Evolutionary conservation across 129 eudicot genomes (phyloP), one percentile per base, ranked within the genome.

Genomic region (Flaveria ramosissima): DNA sequence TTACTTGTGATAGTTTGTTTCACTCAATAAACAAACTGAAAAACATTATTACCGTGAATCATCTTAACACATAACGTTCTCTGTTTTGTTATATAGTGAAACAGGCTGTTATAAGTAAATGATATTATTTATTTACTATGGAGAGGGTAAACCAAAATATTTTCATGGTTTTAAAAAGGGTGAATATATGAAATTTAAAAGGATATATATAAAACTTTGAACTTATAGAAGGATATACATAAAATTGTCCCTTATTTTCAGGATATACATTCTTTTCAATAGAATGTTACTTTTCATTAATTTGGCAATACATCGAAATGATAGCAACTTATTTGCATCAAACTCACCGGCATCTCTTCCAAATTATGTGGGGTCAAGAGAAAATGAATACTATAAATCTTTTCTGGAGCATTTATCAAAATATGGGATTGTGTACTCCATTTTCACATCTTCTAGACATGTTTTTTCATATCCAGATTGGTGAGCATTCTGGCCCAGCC

Each of bases 401-500:
- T 17, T 55, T 17, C 13, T 51, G 57, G 9, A 51, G 20, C 20
- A 51, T 51, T n/a, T 26, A 9, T 36, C 21, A 51, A 43, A 56
- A 27, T 71, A 8, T 52, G 65, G 52, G 30, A 15, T 51, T 68
- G 56, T 43, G 15, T 43, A 12, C 26, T 42, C 11, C n/a, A 42
- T 45, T 23, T 11, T 66, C n/a, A 39, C 56, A 36, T 76, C 16
- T 68, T 67, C 17, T 42, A 68, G 42, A 24, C 47, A 23, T 32
- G 23, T 78, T 62, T 76, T 11, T 45, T 75, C 23, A 36, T 69
- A 15, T 59, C 27, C 71, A 90, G 98, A 60, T 90, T 52, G 90
- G 96, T n/a, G 89, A 84, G 26, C 65, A 66, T 43, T 72, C 79
- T 69, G 86, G 84, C 55, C 65, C 80, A 53, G 70, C 77, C 77